Evolutionary conservation across 345 rosid species (phyloP).

Genomic region (Citrus sp.): DNA sequence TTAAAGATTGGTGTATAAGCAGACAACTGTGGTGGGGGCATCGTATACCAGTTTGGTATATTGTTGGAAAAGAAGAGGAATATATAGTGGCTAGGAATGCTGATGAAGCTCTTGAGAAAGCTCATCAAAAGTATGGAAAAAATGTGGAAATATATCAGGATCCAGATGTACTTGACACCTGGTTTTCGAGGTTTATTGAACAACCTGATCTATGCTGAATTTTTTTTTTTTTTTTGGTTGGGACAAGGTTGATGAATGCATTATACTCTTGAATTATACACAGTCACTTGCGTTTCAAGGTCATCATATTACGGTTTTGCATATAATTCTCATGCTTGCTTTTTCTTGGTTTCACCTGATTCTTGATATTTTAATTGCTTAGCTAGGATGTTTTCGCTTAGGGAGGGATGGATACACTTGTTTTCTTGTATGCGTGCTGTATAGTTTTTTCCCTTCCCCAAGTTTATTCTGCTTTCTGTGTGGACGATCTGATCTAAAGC

Average conservation of each 20-base stretch:
- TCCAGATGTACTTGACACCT: conserved; percentile 97
- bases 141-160: conserved; percentile 89
- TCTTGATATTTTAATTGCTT: not conserved
- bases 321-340: not conserved
- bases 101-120: conserved; percentile 79
- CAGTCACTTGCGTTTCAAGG: not conserved
- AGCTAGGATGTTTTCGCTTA: not conserved
- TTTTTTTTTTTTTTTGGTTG: not conserved
- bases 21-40: conserved; percentile 99
- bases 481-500: not conserved
- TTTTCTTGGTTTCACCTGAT: not conserved
- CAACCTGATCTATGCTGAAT: not conserved
- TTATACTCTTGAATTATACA: not conserved
- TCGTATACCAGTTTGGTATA: conserved; percentile 98
- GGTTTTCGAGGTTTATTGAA: conserved; percentile 89
- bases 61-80: conserved; percentile 85
- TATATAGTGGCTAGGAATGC: conserved; percentile 76
- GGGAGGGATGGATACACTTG: not conserved
- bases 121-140: conserved; percentile 71
- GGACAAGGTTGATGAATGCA: not conserved
- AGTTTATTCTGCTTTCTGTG: not conserved
- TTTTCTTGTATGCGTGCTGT: not conserved
- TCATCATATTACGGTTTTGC: not conserved
- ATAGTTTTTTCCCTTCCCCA: not conserved
- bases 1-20: conserved; percentile 99